Evolutionary conservation across 192 early-diverging fungal genomes (phyloP).

Genomic region (Endogone sp.): DNA sequence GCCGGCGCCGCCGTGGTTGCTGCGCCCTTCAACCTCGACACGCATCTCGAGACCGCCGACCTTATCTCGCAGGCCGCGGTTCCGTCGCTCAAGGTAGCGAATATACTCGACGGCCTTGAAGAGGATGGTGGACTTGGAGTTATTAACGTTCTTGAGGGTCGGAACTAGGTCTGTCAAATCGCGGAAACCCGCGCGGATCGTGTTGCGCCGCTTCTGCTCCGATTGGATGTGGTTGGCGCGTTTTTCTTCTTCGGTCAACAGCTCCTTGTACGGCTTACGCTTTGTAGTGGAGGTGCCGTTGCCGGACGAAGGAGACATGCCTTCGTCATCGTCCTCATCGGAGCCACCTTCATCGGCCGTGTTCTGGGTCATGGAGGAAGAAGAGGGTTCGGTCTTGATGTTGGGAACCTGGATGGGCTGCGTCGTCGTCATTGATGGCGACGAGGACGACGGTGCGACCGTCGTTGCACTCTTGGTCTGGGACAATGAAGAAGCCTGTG

Average conservation of each 20-base stretch:
- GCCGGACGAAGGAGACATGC: neutral
- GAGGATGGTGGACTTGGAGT: slow-evolving; percentile 61
- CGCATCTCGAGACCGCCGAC: slow-evolving; percentile 18
- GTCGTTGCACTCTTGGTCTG: neutral
- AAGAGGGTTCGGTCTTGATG: neutral
- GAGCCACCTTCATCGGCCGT: neutral
- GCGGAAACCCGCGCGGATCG: slow-evolving; percentile 81
- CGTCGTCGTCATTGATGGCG: neutral
- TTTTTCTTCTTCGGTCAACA: slow-evolving; percentile 75
- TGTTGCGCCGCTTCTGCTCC: slow-evolving; percentile 70
- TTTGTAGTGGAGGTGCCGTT: slow-evolving; percentile 16
- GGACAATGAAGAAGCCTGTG: too few species aligned
- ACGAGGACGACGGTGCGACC: neutral
- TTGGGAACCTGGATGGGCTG: too few species aligned
- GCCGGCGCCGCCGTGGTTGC: neutral
- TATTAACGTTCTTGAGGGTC: slow-evolving; percentile 63
- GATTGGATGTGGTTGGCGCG: slow-evolving; percentile 70
- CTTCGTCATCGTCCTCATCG: neutral
- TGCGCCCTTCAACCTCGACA: slow-evolving; percentile 25
- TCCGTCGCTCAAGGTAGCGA: slow-evolving; percentile 53
- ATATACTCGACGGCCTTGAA: slow-evolving; percentile 69
- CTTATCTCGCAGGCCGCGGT: slow-evolving; percentile 23
- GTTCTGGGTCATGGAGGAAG: neutral
- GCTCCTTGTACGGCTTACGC: slow-evolving; percentile 53
- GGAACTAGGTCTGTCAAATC: slow-evolving; percentile 86